Evolutionary conservation across 2,329 filamentous ascomycete species (phyloP), one percentile per base, ranked within the genome.

Genomic region (Venturiaceae sp.): DNA sequence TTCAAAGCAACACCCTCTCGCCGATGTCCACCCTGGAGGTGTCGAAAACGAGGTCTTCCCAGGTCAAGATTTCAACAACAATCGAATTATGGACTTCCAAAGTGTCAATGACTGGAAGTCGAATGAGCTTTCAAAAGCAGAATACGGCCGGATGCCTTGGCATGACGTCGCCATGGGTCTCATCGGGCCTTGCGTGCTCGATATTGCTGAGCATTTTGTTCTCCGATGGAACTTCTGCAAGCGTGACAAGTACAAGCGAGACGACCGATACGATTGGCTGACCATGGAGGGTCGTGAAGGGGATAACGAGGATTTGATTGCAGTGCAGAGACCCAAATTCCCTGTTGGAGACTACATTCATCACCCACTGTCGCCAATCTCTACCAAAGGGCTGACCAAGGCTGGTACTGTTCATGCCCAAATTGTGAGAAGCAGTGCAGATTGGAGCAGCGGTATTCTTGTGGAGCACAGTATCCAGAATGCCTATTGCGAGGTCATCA

Each of bases 21-120:
- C 92, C 0, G 94, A 97, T 70, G 85, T 92, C 0, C 92, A 97
- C 69, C 92, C 92, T 0, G 85, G 86, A 46, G 89, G 88, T 21
- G 82, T 96, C 19, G 78, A 82, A 14, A 83, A 92, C 58, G 92
- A 96, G 71, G 79, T 96, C 21, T 99, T 90, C 80, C 92, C 94
- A 0, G 94, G 94, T 0, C 94, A 99, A 68, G 94, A 99, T 67
- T 97, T 95, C 77, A 97, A 97, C 73, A 97, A 97, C 72, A 96
- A 96, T 70, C 84, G 92, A 37, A 86, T 97, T 65, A 88, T 95
- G 86, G 94, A 99, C 67, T 99, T 97, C 70, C 81, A 96, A 65
- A 87, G 86, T 33, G 94, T 97, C 1, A 72, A 88, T 32, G 87
- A 96, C 68, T 97, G 92, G 92, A 90, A 94, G 71, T 83, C 87